These are phyloP conservation scores for Annulohypoxylon truncatum DNA, from an alignment of 2,329 filamentous ascomycete species.

Conservation along the genomic window DNA sequence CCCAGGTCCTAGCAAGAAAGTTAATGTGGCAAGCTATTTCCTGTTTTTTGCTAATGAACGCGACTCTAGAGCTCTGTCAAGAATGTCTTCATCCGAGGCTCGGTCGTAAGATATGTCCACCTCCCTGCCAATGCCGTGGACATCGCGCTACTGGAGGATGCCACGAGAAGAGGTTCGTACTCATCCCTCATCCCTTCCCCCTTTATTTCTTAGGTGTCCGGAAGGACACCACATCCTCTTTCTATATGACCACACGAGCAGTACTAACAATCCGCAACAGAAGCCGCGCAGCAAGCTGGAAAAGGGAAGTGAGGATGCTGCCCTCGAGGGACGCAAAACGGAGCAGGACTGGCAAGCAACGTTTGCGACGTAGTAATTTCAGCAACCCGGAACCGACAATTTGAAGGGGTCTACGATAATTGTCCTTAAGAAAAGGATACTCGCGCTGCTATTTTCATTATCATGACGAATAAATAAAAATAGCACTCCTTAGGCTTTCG, in stretches of 20 bases:
- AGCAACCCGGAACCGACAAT: neutral
- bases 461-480: neutral
- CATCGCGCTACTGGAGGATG: conserved; percentile 88
- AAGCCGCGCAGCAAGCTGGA: conserved; percentile 67
- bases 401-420: neutral
- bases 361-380: neutral
- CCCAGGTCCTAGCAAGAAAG: neutral
- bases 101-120: conserved; percentile 92
- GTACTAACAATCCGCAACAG: conserved; percentile 50
- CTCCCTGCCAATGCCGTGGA: conserved; percentile 85
- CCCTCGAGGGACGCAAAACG: neutral
- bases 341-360: neutral
- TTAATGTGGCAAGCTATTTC: neutral
- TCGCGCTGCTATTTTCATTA: neutral
- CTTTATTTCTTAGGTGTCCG: neutral
- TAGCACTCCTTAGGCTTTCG: neutral
- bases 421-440: neutral
- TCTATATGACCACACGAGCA: neutral
- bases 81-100: conserved; percentile 95
- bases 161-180: conserved; percentile 80
- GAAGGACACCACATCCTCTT: neutral
- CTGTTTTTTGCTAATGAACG: conserved; percentile 10
- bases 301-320: conserved; percentile 62
- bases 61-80: conserved; percentile 77
- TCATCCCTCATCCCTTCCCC: neutral